These are phyloP conservation scores for Elaeis oleifera DNA, from an alignment of 202 grass and related monocot species.

Conservation along the genomic window DNA sequence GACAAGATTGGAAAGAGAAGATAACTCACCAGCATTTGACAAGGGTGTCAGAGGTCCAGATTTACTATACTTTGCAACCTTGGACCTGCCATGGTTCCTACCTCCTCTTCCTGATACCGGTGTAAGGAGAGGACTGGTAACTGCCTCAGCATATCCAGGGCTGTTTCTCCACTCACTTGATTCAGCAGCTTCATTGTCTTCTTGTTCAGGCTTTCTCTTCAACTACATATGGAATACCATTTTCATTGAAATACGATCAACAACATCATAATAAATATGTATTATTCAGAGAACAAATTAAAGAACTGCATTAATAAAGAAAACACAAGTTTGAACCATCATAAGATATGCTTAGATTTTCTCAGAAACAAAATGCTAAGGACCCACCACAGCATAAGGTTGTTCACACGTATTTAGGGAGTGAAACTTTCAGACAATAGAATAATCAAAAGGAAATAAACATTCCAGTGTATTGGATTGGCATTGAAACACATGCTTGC, in stretches of 20 bases:
- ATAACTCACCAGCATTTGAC: constrained; percentile 37
- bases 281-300: too few relatives aligned
- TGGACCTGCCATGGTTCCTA: constrained; percentile 30
- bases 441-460: too few relatives aligned
- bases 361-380: too few relatives aligned
- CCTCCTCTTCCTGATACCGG: constrained; percentile 42
- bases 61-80: constrained; percentile 40
- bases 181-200: constrained; percentile 38
- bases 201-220: constrained; percentile 34
- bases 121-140: constrained; percentile 38
- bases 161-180: constrained; percentile 51
- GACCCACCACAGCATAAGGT: too few relatives aligned
- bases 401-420: too few relatives aligned
- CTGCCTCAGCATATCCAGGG: constrained; percentile 37
- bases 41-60: constrained; percentile 43
- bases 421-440: too few relatives aligned
- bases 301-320: neutral
- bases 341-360: too few relatives aligned
- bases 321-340: too few relatives aligned
- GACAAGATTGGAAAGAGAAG: neutral
- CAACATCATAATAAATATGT: too few relatives aligned
- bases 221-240: constrained; percentile 32
- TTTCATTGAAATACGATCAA: neutral
- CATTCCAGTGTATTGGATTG: too few relatives aligned
- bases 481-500: too few relatives aligned